Percentiles rank a stretch among this genome's conserved stretches.
phyloP scores from a whole-genome alignment of 2,329 filamentous ascomycete species.

The Aspergillus pseudonomiae region DNA sequence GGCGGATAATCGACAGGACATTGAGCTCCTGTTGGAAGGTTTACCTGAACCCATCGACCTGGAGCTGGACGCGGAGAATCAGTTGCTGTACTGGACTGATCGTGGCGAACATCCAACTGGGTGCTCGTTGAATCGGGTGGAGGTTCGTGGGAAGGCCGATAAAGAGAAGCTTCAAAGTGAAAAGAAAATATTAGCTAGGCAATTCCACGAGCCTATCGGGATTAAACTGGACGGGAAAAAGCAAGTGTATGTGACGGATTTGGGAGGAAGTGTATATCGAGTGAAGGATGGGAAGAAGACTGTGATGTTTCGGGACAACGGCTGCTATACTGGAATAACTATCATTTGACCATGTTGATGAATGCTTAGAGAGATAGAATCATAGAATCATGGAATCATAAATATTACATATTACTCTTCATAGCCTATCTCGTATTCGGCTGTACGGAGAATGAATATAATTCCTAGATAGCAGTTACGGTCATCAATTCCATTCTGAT shows the following conservation, averaged over 20 bases:
- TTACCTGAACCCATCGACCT: constrained; percentile 63
- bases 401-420: too few species aligned
- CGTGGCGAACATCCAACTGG: constrained; percentile 60
- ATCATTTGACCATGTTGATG: neutral
- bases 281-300: constrained; percentile 22
- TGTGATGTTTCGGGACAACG: constrained; percentile 22
- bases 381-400: neutral
- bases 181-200: constrained; percentile 22
- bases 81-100: constrained; percentile 62
- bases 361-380: neutral
- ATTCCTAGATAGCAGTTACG: neutral
- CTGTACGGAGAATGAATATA: neutral
- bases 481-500: too few species aligned
- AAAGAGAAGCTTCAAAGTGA: constrained; percentile 20
- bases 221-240: constrained; percentile 25
- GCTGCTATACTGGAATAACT: constrained; percentile 25
- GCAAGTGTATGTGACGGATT: constrained; percentile 26
- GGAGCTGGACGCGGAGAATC: constrained; percentile 51
- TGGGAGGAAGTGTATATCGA: constrained; percentile 30
- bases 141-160: constrained; percentile 23
- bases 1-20: constrained; percentile 42
- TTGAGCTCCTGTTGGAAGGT: constrained; percentile 47
- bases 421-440: too few species aligned
- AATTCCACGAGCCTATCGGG: constrained; percentile 35
- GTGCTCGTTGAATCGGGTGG: constrained; percentile 53